These are phyloP conservation scores for Corylus avellana DNA, from an alignment of 306 rosid species.

Conservation along the genomic window DNA sequence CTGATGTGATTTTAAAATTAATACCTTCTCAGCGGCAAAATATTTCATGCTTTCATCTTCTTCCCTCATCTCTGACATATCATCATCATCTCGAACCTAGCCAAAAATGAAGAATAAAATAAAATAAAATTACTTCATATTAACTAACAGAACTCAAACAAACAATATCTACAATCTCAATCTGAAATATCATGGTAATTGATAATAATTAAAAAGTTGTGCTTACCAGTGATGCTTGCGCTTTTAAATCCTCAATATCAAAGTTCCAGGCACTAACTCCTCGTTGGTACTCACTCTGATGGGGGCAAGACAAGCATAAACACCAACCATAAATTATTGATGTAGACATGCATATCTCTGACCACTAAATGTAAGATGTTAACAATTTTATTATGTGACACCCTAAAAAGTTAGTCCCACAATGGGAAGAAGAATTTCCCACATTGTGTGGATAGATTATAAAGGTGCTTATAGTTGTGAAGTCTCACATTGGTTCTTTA, in stretches of 20 bases:
- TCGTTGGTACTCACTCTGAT: constrained; percentile 95
- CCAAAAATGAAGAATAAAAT: constrained; percentile 7
- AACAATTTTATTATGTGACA: not conserved
- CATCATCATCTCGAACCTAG: constrained; percentile 73
- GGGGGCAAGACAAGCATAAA: constrained; percentile 13
- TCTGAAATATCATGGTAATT: not conserved
- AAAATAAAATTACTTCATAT: constrained; percentile 20
- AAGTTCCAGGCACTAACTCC: constrained; percentile 99
- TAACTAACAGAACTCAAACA: constrained; percentile 15
- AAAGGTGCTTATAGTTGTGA: too few relatives aligned
- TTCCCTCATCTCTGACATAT: constrained; percentile 65
- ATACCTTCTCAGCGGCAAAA: constrained; percentile 35
- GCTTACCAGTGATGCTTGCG: constrained; percentile 93
- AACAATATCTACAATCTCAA: constrained; percentile 3
- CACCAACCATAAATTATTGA: not conserved
- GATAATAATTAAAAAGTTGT: not conserved
- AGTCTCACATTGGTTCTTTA: too few relatives aligned
- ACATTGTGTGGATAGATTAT: too few relatives aligned
- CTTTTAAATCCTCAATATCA: constrained; percentile 89
- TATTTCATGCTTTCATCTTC: constrained; percentile 58
- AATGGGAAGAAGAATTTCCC: too few relatives aligned
- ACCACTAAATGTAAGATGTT: constrained; percentile 12
- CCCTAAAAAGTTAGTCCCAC: too few relatives aligned
- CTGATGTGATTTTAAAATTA: constrained; percentile 23
- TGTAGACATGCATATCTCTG: constrained; percentile 7